phyloP scores from a whole-genome alignment of 2,329 filamentous ascomycete species.

The Beauveria scarabaeidicola region DNA sequence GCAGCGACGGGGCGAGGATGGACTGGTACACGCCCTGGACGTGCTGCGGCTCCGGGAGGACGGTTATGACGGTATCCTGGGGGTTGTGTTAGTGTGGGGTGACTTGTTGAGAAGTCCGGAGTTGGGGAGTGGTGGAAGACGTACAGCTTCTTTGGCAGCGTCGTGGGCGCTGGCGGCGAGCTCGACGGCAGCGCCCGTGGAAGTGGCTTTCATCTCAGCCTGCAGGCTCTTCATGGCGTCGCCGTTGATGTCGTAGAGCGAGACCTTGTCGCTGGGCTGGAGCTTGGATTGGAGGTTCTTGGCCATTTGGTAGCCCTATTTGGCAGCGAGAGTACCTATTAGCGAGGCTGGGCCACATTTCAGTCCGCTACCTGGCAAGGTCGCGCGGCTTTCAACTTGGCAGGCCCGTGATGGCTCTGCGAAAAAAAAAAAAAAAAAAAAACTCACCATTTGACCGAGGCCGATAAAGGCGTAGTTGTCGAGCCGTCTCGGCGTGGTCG shows the following conservation, averaged over 20 bases:
- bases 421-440: not conserved
- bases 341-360: not conserved
- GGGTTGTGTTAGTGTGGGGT: conserved; percentile 11
- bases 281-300: conserved; percentile 53
- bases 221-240: conserved; percentile 38
- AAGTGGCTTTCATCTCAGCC: conserved; percentile 36
- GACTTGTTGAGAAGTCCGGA: not conserved
- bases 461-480: conserved; percentile 53
- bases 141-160: conserved; percentile 44
- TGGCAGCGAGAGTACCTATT: conserved; percentile 5
- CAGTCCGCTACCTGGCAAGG: too few relatives aligned
- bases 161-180: conserved; percentile 37
- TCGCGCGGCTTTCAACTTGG: too few relatives aligned
- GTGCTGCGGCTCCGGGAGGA: conserved; percentile 80
- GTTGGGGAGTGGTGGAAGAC: conserved; percentile 17
- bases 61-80: conserved; percentile 80
- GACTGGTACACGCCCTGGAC: conserved; percentile 74
- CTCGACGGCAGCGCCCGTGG: conserved; percentile 38
- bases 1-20: conserved; percentile 53
- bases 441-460: conserved; percentile 50
- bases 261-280: conserved; percentile 39
- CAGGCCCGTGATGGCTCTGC: too few relatives aligned
- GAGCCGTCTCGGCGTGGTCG: conserved; percentile 36
- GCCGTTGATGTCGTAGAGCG: conserved; percentile 49
- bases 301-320: conserved; percentile 54